Percentiles rank a stretch among this genome's conserved stretches.
These are phyloP conservation scores for Buxus sempervirens DNA, from an alignment of 164 flowering plant species.

Conservation along the genomic window DNA sequence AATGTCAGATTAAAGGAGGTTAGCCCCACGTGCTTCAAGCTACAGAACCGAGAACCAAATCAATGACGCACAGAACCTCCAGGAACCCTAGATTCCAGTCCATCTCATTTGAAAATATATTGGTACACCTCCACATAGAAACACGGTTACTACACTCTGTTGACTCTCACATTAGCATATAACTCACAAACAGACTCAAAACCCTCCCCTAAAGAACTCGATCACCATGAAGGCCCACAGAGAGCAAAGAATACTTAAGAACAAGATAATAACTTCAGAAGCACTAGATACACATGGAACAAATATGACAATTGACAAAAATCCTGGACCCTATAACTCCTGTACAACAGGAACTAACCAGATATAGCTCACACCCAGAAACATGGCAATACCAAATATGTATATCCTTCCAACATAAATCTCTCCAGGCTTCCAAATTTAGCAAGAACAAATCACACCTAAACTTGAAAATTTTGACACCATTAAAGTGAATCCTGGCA, in stretches of 20 bases:
- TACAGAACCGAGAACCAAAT: conserved; percentile 64
- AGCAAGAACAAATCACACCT: neutral
- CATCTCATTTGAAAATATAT: conserved; percentile 26
- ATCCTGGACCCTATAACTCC: neutral
- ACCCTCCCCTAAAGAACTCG: neutral
- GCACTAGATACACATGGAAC: neutral
- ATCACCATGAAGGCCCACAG: neutral
- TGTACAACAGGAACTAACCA: neutral
- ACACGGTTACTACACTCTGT: conserved; percentile 13
- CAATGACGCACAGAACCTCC: conserved; percentile 40
- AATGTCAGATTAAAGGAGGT: conserved; percentile 64
- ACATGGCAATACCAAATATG: neutral
- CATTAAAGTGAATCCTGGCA: conserved; percentile 18
- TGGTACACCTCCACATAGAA: conserved; percentile 31
- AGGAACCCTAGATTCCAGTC: conserved; percentile 32
- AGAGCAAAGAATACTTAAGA: neutral
- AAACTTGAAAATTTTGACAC: conserved; percentile 11
- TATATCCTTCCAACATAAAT: neutral
- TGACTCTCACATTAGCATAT: neutral
- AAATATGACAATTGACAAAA: too few species aligned
- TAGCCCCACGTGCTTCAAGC: conserved; percentile 58
- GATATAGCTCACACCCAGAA: neutral
- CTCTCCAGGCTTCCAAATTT: conserved; percentile 4
- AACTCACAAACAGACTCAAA: neutral
- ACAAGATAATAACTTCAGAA: neutral